Evolutionary conservation across 441 rosid species (phyloP).

Genomic region (Adansonia gregorii): DNA sequence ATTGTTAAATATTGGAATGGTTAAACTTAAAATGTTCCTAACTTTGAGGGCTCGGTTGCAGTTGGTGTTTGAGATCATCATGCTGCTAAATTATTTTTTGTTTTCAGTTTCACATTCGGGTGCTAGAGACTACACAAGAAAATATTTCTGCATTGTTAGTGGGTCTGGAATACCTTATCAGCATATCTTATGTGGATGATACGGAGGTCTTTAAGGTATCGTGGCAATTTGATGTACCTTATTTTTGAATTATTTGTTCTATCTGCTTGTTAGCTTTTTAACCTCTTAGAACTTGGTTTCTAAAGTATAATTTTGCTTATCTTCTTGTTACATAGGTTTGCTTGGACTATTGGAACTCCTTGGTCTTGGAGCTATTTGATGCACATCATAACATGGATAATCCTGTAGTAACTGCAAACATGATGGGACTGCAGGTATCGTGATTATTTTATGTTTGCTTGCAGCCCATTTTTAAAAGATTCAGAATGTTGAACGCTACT

Average conservation of each 20-base stretch:
- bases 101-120: constrained; percentile 83
- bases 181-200: constrained; percentile 95
- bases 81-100: constrained; percentile 10
- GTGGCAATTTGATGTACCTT: neutral
- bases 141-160: constrained; percentile 59
- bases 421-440: constrained; percentile 92
- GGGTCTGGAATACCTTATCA: constrained; percentile 95
- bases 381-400: constrained; percentile 84
- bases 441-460: constrained; percentile 7
- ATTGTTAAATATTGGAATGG: neutral
- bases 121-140: constrained; percentile 80
- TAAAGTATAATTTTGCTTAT: constrained; percentile 19
- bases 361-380: constrained; percentile 92
- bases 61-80: neutral
- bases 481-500: neutral
- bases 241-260: neutral
- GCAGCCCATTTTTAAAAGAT: constrained; percentile 1
- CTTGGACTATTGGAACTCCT: constrained; percentile 96
- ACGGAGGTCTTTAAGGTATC: constrained; percentile 98
- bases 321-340: constrained; percentile 70
- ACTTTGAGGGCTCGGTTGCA: neutral
- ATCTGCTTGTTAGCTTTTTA: constrained; percentile 19
- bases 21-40: constrained; percentile 12
- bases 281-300: constrained; percentile 4
- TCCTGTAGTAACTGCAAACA: constrained; percentile 72